Percentiles rank a stretch among this genome's conserved stretches.
phyloP scores from a whole-genome alignment of 78 protist species.

The Dictyostelium discoideum region DNA sequence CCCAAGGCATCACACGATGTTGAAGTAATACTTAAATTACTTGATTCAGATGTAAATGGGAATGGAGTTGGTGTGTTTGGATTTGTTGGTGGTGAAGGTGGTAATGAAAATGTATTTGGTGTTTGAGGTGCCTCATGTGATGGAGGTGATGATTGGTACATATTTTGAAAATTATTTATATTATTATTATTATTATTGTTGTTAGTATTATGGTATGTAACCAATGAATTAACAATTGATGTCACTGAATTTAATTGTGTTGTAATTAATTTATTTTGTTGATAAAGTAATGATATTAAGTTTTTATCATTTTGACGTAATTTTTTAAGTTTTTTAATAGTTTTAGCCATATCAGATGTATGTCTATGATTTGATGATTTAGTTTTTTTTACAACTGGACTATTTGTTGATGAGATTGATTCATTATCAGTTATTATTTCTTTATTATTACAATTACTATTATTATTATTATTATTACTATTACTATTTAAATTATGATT shows the following conservation, averaged over 20 bases:
- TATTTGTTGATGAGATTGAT: not conserved
- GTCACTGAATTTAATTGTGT: conserved; percentile 43
- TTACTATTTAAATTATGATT: not conserved
- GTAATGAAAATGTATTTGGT: not conserved
- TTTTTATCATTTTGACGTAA: conserved; percentile 43
- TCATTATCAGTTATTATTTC: not conserved
- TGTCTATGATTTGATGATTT: not conserved
- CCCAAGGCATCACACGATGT: not conserved
- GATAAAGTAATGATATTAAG: conserved; percentile 35
- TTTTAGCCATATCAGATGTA: not conserved
- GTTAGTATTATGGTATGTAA: not conserved
- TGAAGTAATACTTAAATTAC: not conserved
- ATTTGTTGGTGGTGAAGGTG: not conserved
- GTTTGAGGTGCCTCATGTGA: not conserved
- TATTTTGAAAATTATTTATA: not conserved
- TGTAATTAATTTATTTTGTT: conserved; percentile 44
- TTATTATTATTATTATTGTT: not conserved
- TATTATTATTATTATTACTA: not conserved
- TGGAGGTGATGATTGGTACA: not conserved
- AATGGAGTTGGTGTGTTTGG: conserved; percentile 1
- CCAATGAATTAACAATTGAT: conserved; percentile 1
- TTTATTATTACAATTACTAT: not conserved
- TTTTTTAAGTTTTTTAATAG: conserved; percentile 24
- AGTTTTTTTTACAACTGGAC: not conserved
- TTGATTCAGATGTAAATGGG: not conserved